Base-by-base conservation (phyloP, 1,284 basidiomycete species). In the Microbotryum intermedium region DNA sequence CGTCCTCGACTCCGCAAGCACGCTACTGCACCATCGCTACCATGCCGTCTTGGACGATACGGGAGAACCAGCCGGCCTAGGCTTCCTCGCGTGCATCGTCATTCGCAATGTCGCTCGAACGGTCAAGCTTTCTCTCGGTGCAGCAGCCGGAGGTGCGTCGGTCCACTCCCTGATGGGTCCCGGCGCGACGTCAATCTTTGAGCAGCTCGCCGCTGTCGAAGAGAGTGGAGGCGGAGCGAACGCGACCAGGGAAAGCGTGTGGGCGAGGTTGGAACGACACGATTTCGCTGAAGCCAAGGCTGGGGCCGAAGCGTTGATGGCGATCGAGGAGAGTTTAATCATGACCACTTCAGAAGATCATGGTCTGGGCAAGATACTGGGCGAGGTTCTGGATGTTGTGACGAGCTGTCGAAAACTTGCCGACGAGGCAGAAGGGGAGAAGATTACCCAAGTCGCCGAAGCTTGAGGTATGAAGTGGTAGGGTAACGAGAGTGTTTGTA, bases 31-130 rank as follows among this genome's bases (percentile, higher is more conserved):
- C 54, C 45, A 56, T 39, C 56, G 62, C 18, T 62, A 60, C 53
- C 62, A 62, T 58, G 65, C 58, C 39, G 54, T 60, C 52, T 51
- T 42, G n/a, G 58, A 60, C 43, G 49, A 58, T 3, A 26, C 46
- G 1, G 43, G 51, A 8, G 57, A 52, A 28, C 30, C 49, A 39
- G 56, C 51, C 18, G 64, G 61, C 7, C 26, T 62, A 1, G 45
- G 58, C 10, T 63, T 67, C 53, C 61, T 69, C 34, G 47, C 61
- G 11, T 63, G 62, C 39, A 58, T 69, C 23, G 59, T 64, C n/a
- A 26, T 70, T 3, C 55, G 68, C 8, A 70, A 70, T 53, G 44
- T 66, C 45, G 53, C 59, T 2, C 57, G 69, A 13, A 49, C 61
- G 28, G 61, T 55, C 26, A 61, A 61, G 18, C 34, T 60, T 58